phyloP scores from a whole-genome alignment of 2,329 filamentous ascomycete species.

The Ilyonectria destructans region DNA sequence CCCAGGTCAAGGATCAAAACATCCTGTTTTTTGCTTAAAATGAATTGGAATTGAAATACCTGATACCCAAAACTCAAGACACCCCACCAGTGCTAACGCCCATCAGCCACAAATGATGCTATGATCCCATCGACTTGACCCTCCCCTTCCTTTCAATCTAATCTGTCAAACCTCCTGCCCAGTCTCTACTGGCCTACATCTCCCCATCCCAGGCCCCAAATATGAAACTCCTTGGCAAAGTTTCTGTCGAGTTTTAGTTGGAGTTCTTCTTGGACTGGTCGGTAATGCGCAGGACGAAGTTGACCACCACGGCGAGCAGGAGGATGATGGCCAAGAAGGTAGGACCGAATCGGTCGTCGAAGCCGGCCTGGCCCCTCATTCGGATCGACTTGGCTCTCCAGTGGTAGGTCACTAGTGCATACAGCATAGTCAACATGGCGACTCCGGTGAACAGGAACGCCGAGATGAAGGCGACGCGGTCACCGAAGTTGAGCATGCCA shows the following conservation, averaged over 20 bases:
- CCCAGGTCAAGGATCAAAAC: slow-evolving; percentile 36
- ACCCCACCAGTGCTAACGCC: slow-evolving; percentile 41
- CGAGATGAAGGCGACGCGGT: slow-evolving; percentile 93
- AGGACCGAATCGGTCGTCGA: slow-evolving; percentile 96
- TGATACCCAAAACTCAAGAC: slow-evolving; percentile 35
- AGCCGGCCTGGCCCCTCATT: slow-evolving; percentile 91
- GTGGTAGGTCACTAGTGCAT: slow-evolving; percentile 95
- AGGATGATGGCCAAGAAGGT: slow-evolving; percentile 91
- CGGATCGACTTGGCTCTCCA: slow-evolving; percentile 97
- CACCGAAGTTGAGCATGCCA: slow-evolving; percentile 98
- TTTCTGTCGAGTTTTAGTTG: slow-evolving; percentile 10
- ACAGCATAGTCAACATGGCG: slow-evolving; percentile 95
- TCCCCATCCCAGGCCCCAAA: not conserved
- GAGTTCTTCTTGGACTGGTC: slow-evolving; percentile 59
- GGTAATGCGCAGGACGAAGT: slow-evolving; percentile 87
- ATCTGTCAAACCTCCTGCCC: not conserved
- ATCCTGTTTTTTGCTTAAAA: slow-evolving; percentile 38
- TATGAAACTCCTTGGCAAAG: not conserved
- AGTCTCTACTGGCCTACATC: not conserved
- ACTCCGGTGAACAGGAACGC: slow-evolving; percentile 95
- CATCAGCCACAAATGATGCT: slow-evolving; percentile 32
- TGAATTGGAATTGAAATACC: slow-evolving; percentile 37
- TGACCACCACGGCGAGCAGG: slow-evolving; percentile 91
- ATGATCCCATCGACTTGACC: slow-evolving; percentile 17
- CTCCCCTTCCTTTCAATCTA: slow-evolving; percentile 19